Evolutionary conservation across 106 monocot genomes (phyloP).

Genomic region (Phalaenopsis equestris): DNA sequence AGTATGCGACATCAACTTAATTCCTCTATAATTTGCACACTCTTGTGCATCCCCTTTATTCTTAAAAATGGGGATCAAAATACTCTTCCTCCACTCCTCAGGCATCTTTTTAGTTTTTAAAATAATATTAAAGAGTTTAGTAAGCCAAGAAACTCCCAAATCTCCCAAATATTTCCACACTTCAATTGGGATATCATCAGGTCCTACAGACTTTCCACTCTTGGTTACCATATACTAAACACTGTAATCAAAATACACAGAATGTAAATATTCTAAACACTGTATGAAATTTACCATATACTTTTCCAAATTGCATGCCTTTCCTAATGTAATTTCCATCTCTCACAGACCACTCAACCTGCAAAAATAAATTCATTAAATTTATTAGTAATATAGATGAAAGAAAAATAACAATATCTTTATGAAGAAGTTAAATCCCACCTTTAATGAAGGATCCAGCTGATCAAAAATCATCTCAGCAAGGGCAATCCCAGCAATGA

Average conservation of each 20-base stretch:
- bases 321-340: slow-evolving; percentile 70
- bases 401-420: not conserved
- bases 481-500: slow-evolving; percentile 86
- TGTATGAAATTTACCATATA: slow-evolving; percentile 46
- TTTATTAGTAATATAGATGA: not conserved
- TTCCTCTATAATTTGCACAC: too few relatives aligned
- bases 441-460: slow-evolving; percentile 80
- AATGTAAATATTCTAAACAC: not conserved
- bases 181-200: too few relatives aligned
- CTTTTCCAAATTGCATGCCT: slow-evolving; percentile 86
- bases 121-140: too few relatives aligned
- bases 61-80: too few relatives aligned
- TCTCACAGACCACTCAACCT: slow-evolving; percentile 81
- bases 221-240: too few relatives aligned
- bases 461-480: slow-evolving; percentile 87
- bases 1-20: too few relatives aligned
- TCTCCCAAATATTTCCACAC: too few relatives aligned
- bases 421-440: slow-evolving; percentile 12
- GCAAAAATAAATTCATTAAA: not conserved
- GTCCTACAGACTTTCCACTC: too few relatives aligned
- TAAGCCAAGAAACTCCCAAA: too few relatives aligned
- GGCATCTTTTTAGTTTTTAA: too few relatives aligned
- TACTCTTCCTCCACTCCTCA: too few relatives aligned
- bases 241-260: not conserved
- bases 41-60: too few relatives aligned